Evolutionary conservation across 768 basidiomycete species (phyloP).

Genomic region (Panus rudis): DNA sequence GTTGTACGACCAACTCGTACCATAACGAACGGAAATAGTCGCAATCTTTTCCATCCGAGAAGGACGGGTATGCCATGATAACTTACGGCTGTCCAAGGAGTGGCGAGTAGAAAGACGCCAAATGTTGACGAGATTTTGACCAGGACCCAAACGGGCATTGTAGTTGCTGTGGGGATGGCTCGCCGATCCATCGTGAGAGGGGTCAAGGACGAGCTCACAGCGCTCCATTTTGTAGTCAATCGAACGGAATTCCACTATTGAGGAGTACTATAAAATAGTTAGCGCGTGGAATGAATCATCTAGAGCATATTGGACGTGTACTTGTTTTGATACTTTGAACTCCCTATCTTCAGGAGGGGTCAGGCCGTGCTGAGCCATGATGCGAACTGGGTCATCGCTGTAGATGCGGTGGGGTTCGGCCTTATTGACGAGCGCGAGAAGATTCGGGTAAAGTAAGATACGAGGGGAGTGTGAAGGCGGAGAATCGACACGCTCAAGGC

Average conservation of each 20-base stretch:
- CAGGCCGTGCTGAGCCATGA: neutral
- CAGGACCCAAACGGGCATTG: neutral
- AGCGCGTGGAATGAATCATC: too few species aligned
- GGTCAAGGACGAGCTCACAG: conserved; percentile 5
- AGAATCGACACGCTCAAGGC: neutral
- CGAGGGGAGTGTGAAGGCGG: neutral
- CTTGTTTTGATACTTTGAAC: neutral
- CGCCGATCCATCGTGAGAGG: too few species aligned
- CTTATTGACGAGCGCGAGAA: neutral
- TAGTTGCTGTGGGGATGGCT: neutral
- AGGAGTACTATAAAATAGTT: conserved; percentile 1
- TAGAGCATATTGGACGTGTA: too few species aligned
- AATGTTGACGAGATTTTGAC: neutral
- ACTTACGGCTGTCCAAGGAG: neutral
- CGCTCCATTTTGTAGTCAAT: conserved; percentile 6
- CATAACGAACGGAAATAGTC: neutral
- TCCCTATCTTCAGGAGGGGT: neutral
- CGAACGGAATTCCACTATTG: conserved; percentile 3
- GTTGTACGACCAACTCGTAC: neutral
- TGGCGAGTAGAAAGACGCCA: neutral
- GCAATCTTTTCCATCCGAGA: neutral
- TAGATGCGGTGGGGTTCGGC: neutral
- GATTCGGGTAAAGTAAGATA: neutral
- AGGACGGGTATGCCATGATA: conserved; percentile 3
- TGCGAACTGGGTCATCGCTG: neutral